Conservation (phyloP, 345 rosid genomes). For the Eucalyptus marginata region DNA sequence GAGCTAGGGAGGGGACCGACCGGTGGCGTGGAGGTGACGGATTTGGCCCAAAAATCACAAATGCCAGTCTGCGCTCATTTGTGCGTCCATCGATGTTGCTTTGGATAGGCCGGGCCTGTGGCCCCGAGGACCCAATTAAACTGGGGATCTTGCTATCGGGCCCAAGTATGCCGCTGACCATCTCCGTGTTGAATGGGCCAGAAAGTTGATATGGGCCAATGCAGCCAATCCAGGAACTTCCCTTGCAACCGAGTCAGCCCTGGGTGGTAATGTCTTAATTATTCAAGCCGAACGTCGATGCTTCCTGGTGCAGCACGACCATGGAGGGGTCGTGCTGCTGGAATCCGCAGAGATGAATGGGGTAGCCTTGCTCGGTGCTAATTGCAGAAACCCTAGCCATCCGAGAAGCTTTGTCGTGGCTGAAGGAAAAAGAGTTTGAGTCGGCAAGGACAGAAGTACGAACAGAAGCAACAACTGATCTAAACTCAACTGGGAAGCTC, state of each 20-base stretch:
- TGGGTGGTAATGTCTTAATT: background rate
- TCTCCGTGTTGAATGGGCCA: background rate
- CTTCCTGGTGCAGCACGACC: too few relatives aligned
- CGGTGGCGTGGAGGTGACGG: background rate
- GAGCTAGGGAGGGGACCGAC: background rate
- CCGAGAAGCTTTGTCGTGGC: too few relatives aligned
- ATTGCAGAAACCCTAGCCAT: too few relatives aligned
- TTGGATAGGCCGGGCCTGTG: background rate
- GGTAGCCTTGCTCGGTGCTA: too few relatives aligned
- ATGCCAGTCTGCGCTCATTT: background rate
- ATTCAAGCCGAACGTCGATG: background rate
- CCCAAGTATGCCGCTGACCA: background rate
- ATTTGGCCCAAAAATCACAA: background rate
- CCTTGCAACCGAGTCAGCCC: background rate
- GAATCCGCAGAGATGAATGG: too few relatives aligned
- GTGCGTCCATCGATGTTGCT: background rate
- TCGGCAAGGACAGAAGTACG: too few relatives aligned
- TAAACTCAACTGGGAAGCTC: too few relatives aligned
- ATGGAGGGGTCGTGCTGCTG: too few relatives aligned
- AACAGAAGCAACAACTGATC: too few relatives aligned
- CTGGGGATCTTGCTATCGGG: background rate
- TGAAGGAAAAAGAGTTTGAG: too few relatives aligned
- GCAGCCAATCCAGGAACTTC: background rate
- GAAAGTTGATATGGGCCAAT: background rate
- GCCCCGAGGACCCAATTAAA: background rate